phyloP scores from a whole-genome alignment of 1,284 basidiomycete species.

The Trametes polyzona region DNA sequence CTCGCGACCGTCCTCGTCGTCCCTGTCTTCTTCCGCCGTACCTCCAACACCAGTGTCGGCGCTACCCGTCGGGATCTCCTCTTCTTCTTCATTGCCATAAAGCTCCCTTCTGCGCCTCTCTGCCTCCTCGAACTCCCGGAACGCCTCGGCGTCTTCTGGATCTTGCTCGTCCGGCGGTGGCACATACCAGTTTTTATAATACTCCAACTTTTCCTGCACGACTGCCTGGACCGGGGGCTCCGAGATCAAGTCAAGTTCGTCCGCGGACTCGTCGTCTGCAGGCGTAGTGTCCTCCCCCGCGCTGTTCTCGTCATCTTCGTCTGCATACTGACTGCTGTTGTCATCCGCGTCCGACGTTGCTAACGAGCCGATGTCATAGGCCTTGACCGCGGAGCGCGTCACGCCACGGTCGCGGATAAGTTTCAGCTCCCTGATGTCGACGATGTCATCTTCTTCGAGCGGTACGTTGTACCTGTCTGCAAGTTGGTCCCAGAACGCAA shows the following conservation, averaged over 20 bases:
- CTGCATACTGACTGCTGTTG: slow-evolving; percentile 33
- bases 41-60: background rate
- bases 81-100: slow-evolving; percentile 48
- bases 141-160: slow-evolving; percentile 59
- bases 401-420: slow-evolving; percentile 72
- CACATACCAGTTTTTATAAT: slow-evolving; percentile 36
- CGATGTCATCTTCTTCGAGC: slow-evolving; percentile 76
- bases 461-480: slow-evolving; percentile 65
- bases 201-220: slow-evolving; percentile 6
- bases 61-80: slow-evolving; percentile 24
- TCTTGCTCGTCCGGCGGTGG: slow-evolving; percentile 49
- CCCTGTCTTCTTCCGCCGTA: slow-evolving; percentile 44
- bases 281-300: slow-evolving; percentile 35
- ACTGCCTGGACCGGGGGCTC: slow-evolving; percentile 1
- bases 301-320: slow-evolving; percentile 43
- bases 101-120: slow-evolving; percentile 54
- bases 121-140: slow-evolving; percentile 67
- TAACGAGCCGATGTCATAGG: slow-evolving; percentile 53
- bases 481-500: slow-evolving; percentile 66
- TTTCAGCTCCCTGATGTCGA: slow-evolving; percentile 61
- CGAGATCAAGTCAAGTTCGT: slow-evolving; percentile 20
- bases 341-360: slow-evolving; percentile 28
- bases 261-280: slow-evolving; percentile 26
- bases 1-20: slow-evolving; percentile 56
- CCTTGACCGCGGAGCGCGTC: slow-evolving; percentile 46